These are phyloP conservation scores for Plantago elongata DNA, from an alignment of 257 asterid genomes.

Conservation along the genomic window DNA sequence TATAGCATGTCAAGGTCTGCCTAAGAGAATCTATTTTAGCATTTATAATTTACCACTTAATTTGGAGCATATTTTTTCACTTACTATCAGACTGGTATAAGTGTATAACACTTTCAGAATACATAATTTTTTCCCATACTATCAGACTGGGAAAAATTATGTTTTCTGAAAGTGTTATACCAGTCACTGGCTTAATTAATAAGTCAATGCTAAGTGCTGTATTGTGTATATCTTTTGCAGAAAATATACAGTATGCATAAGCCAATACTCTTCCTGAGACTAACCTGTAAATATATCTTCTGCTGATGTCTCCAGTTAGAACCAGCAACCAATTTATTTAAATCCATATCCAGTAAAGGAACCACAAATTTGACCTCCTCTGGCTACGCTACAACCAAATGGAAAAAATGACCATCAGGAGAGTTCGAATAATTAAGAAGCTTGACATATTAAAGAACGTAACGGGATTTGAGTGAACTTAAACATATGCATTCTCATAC, in stretches of 20 bases:
- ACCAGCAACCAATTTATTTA: conserved; percentile 73
- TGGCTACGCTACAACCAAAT: conserved; percentile 55
- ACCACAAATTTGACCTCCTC: conserved; percentile 92
- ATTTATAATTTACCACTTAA: not conserved
- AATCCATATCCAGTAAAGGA: conserved; percentile 76
- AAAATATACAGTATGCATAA: conserved; percentile 8
- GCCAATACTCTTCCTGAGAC: conserved; percentile 20
- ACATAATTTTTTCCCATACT: not conserved
- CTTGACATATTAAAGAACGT: conserved; percentile 16
- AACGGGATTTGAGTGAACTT: not conserved
- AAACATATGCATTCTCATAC: conserved; percentile 34
- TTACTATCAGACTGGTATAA: not conserved
- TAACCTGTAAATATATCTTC: conserved; percentile 84
- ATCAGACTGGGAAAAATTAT: not conserved
- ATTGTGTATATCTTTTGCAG: not conserved
- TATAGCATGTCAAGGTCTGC: conserved; percentile 9
- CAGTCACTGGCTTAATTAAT: conserved; percentile 1
- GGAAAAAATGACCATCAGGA: conserved; percentile 33
- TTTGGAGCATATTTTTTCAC: not conserved
- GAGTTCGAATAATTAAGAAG: conserved; percentile 27
- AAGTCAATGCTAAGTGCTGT: not conserved
- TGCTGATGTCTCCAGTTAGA: conserved; percentile 77
- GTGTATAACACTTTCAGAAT: too few species aligned
- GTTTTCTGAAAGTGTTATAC: not conserved
- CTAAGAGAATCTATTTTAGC: not conserved